phyloP scores from a whole-genome alignment of 257 asterid genomes.

The Prunella vulgaris region DNA sequence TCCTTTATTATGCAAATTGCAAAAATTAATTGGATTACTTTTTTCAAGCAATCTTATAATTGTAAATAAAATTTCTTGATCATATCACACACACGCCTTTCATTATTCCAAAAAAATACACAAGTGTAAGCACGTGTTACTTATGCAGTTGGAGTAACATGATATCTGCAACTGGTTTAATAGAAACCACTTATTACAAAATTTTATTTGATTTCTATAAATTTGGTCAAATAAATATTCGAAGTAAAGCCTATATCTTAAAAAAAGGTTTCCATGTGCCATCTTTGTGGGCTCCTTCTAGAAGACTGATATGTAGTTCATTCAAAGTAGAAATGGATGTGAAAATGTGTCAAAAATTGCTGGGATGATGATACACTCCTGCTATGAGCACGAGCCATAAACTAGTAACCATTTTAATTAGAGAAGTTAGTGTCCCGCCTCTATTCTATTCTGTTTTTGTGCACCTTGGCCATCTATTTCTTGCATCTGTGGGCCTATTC shows the following conservation, averaged over 20 bases:
- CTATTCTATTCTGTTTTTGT: not conserved
- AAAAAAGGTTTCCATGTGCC: not conserved
- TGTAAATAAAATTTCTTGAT: not conserved
- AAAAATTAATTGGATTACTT: not conserved
- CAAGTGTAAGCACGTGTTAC: not conserved
- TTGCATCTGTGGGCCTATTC: not conserved
- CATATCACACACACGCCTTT: not conserved
- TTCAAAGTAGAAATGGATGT: slow-evolving; percentile 27
- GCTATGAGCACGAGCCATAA: not conserved
- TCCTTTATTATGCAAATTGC: not conserved
- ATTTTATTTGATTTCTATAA: not conserved
- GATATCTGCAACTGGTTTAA: slow-evolving; percentile 6
- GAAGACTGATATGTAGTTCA: slow-evolving; percentile 43
- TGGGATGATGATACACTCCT: not conserved
- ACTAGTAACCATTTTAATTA: not conserved
- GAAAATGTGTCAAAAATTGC: not conserved
- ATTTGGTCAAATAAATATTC: not conserved
- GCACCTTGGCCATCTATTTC: not conserved
- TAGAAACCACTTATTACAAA: not conserved
- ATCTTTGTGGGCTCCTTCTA: not conserved
- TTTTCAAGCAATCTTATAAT: slow-evolving; percentile 1
- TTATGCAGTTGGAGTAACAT: slow-evolving; percentile 4
- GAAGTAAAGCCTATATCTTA: not conserved
- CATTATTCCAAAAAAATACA: not conserved
- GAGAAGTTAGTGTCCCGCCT: not conserved